phyloP scores from a whole-genome alignment of 345 rosid species.

The Atalantia buxifolia region DNA sequence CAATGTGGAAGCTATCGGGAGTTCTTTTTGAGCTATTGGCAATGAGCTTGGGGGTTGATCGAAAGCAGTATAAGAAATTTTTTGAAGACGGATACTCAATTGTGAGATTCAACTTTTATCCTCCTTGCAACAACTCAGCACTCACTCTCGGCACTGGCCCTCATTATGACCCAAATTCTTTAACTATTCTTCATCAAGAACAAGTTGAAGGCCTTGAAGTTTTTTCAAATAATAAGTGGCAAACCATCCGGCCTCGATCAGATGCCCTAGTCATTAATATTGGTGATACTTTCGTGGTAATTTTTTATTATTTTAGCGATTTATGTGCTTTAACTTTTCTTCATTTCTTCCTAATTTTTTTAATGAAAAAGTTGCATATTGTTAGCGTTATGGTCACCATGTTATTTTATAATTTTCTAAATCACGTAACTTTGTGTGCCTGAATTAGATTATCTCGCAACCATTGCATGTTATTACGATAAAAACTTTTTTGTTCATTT shows the following conservation, averaged over 20 bases:
- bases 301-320: neutral
- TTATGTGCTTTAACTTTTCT: neutral
- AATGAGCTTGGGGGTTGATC: slow-evolving; percentile 49
- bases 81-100: slow-evolving; percentile 63
- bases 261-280: slow-evolving; percentile 67
- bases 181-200: slow-evolving; percentile 87
- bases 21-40: slow-evolving; percentile 45
- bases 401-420: too few relatives aligned
- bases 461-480: too few relatives aligned
- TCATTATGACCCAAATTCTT: slow-evolving; percentile 75
- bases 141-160: slow-evolving; percentile 88
- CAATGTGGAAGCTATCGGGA: slow-evolving; percentile 38
- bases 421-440: too few relatives aligned
- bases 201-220: slow-evolving; percentile 80
- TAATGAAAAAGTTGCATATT: too few relatives aligned
- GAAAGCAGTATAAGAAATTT: slow-evolving; percentile 26
- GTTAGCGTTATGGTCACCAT: too few relatives aligned
- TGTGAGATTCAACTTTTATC: slow-evolving; percentile 65
- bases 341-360: neutral
- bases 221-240: slow-evolving; percentile 57
- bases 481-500: too few relatives aligned
- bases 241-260: slow-evolving; percentile 49
- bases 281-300: slow-evolving; percentile 81
- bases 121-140: slow-evolving; percentile 52
- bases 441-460: too few relatives aligned